phyloP scores from a whole-genome alignment of 2,329 filamentous ascomycete species.

The Phialocephala sp. region DNA sequence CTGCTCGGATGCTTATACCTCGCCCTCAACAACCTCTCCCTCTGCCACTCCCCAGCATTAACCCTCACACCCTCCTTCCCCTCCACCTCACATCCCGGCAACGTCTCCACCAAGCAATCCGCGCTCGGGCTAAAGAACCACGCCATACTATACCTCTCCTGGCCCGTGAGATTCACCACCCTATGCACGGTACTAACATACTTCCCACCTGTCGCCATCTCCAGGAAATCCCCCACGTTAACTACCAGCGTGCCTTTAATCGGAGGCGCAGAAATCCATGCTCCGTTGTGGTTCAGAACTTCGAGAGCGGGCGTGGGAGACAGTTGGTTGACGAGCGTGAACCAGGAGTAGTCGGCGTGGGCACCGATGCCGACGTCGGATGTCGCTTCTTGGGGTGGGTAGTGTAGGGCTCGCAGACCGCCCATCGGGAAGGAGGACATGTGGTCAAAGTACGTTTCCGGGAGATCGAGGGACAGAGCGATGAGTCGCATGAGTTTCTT shows the following conservation, averaged over 20 bases:
- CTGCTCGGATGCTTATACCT: constrained; percentile 29
- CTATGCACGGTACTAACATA: constrained; percentile 53
- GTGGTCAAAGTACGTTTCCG: constrained; percentile 57
- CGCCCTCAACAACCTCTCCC: constrained; percentile 21
- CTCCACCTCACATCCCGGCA: constrained; percentile 16
- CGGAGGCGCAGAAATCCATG: constrained; percentile 51
- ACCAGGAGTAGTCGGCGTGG: constrained; percentile 51
- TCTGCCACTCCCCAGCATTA: constrained; percentile 20
- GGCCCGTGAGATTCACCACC: constrained; percentile 40
- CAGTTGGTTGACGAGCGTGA: constrained; percentile 52
- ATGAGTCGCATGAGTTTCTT: constrained; percentile 56
- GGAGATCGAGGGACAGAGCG: constrained; percentile 56
- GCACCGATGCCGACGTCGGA: constrained; percentile 42
- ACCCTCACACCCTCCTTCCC: constrained; percentile 12
- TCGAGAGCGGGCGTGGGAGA: constrained; percentile 51
- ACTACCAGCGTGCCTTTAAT: constrained; percentile 50
- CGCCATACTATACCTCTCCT: constrained; percentile 47
- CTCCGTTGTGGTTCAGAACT: constrained; percentile 49
- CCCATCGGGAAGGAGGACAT: constrained; percentile 55
- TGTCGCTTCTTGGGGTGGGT: constrained; percentile 44
- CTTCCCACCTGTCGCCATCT: constrained; percentile 47
- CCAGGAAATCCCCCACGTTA: constrained; percentile 53
- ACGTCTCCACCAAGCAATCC: constrained; percentile 26
- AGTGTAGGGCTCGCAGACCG: constrained; percentile 45
- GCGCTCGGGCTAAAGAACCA: constrained; percentile 54